phyloP scores from a whole-genome alignment of 2,329 filamentous ascomycete species.

The Fusarium fujikuroi region DNA sequence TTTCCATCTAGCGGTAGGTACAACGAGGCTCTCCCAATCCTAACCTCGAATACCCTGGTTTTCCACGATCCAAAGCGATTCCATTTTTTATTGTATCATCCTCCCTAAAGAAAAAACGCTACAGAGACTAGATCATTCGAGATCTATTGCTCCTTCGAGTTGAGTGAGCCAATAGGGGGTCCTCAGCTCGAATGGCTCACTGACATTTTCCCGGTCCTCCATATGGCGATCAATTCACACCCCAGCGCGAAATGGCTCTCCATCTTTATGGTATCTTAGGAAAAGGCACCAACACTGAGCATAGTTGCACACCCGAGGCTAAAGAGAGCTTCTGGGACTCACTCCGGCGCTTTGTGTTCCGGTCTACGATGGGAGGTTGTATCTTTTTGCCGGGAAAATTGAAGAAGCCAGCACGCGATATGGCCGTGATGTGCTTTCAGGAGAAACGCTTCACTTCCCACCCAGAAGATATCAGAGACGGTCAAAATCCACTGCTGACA shows the following conservation, averaged over 20 bases:
- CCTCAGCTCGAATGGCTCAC: neutral
- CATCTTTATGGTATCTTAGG: neutral
- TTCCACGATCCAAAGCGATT: neutral
- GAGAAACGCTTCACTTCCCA: neutral
- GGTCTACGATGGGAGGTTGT: too few species aligned
- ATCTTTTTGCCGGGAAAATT: neutral
- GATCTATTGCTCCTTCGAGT: neutral
- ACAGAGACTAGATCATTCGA: neutral
- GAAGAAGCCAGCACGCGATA: neutral
- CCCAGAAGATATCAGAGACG: neutral
- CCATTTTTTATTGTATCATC: neutral
- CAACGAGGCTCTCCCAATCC: neutral
- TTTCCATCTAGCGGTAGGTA: neutral
- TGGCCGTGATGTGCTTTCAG: too few species aligned
- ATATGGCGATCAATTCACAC: neutral
- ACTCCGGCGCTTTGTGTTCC: neutral
- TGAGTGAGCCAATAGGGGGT: neutral
- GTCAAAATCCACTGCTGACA: neutral
- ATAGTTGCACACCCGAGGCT: neutral
- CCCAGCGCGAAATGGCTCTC: neutral
- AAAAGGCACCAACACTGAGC: neutral
- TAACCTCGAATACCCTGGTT: neutral
- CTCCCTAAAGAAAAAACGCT: too few species aligned
- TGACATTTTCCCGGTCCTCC: neutral
- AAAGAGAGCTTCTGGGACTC: neutral